Evolutionary conservation across 139 green algal species (phyloP), one percentile per base, ranked within the genome.

Genomic region (Coelastrella sp.): DNA sequence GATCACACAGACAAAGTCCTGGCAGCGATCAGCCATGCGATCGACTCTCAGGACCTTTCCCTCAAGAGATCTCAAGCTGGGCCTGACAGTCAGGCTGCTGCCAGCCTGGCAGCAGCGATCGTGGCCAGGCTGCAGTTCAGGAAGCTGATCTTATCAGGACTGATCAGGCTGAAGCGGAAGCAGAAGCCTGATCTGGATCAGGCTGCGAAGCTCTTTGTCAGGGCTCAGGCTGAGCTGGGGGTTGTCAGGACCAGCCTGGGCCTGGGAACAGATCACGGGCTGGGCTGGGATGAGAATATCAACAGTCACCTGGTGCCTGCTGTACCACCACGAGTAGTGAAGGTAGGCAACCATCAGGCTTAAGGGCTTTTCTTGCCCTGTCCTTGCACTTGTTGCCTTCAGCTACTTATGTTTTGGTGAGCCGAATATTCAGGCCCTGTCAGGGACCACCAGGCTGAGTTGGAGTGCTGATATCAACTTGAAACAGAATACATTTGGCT

Each of bases 231-330:
- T 1, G 82, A 92, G 73, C 88, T 95, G 64, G 3, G 59, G n/a
- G n/a, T 56, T 2, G 73, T 93, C 10, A 59, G 61, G 20, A 54
- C 54, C 10, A 94, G 59, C 20, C 32, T 78, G 5, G 16, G 23
- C 0, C 59, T 93, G 56, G 86, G 17, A 0, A 4, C 10, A 47
- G 65, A 79, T 64, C 56, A 58, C 0, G 23, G 47, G 17, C 87
- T 88, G 3, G 94, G 93, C 0, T 98, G 96, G 91, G 82, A 93
- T 14, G 58, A 92, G 3, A 86, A 93, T 4, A 87, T 97, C 11
- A 97, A 98, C 89, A 83, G 90, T 3, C 89, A 94, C 88, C 90
- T 96, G 57, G 91, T 97, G 76, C 94, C 92, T 7, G 94, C 95
- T 3, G 91, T 93, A 14, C 96, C 96, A 0, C 95, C 95, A 14